A percentile compares a stretch with the other conserved stretches of the same genome.
These are phyloP conservation scores for Saccharomycopsis sp. DNA, from an alignment of 805 yeast genomes.

Conservation along the genomic window DNA sequence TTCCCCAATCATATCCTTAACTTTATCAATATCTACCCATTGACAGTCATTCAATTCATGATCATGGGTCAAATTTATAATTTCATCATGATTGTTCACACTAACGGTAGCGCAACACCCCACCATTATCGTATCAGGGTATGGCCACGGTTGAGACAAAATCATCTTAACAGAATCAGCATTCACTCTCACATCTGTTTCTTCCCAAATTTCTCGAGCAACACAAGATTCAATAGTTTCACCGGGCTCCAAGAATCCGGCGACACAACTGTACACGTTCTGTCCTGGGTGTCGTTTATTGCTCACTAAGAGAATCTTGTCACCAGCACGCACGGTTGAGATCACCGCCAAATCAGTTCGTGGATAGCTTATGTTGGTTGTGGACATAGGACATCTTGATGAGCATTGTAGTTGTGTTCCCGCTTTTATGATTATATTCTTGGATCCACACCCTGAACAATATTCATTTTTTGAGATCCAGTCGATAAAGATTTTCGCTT, in stretches of 20 bases:
- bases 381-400: conserved; percentile 34
- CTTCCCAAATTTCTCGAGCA: conserved; percentile 88
- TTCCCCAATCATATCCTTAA: conserved; percentile 34
- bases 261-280: conserved; percentile 72
- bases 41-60: conserved; percentile 77
- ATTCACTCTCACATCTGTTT: conserved; percentile 57
- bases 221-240: conserved; percentile 88
- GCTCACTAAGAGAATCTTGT: conserved; percentile 65
- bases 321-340: conserved; percentile 62
- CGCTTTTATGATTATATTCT: conserved; percentile 52
- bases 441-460: conserved; percentile 82
- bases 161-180: conserved; percentile 51
- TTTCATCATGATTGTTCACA: conserved; percentile 54
- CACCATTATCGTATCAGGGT: conserved; percentile 86
- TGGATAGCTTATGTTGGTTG: conserved; percentile 93
- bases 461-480: conserved; percentile 68
- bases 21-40: conserved; percentile 63
- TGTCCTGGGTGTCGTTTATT: conserved; percentile 49
- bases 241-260: conserved; percentile 94
- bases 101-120: conserved; percentile 83
- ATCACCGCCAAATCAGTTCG: conserved; percentile 86
- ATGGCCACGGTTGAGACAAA: conserved; percentile 95
- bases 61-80: conserved; percentile 71
- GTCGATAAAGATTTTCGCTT: conserved; percentile 75
- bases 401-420: conserved; percentile 58